Conservation (phyloP, 2,329 filamentous ascomycete species). For the Coniella lustricola region DNA sequence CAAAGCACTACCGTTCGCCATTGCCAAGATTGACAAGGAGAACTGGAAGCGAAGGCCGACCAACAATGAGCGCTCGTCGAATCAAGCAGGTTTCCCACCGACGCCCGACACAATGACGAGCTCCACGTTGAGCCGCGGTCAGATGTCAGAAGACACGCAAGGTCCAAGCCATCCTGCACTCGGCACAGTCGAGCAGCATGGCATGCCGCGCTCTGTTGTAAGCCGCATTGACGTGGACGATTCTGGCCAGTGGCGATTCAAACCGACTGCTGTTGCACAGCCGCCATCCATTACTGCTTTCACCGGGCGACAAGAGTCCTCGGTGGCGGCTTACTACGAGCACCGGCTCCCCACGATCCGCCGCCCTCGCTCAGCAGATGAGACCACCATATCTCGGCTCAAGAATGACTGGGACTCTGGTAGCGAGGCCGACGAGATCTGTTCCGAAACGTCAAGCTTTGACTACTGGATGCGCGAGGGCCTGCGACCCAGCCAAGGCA, state of each 20-base stretch:
- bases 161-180: constrained; percentile 25
- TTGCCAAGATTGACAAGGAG: constrained; percentile 33
- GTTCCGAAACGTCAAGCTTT: constrained; percentile 42
- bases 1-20: constrained; percentile 3
- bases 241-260: constrained; percentile 10
- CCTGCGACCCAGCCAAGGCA: constrained; percentile 30
- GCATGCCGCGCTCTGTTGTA: background rate
- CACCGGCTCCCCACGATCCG: constrained; percentile 26
- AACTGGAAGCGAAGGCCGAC: constrained; percentile 40
- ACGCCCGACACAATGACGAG: constrained; percentile 55
- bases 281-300: constrained; percentile 27
- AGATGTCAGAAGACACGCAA: constrained; percentile 44
- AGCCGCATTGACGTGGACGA: constrained; percentile 3
- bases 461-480: constrained; percentile 55
- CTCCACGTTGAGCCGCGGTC: constrained; percentile 43
- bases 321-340: constrained; percentile 23
- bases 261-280: constrained; percentile 17
- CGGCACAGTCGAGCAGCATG: constrained; percentile 25
- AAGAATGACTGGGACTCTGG: constrained; percentile 39
- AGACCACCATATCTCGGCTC: constrained; percentile 35
- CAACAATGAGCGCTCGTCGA: constrained; percentile 37
- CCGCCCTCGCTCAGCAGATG: constrained; percentile 41
- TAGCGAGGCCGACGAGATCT: constrained; percentile 35
- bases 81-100: constrained; percentile 43
- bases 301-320: constrained; percentile 23